Percentiles rank a stretch among this genome's conserved stretches.
Conservation (phyloP, 1,284 basidiomycete genomes). For the Pterula multifida region DNA sequence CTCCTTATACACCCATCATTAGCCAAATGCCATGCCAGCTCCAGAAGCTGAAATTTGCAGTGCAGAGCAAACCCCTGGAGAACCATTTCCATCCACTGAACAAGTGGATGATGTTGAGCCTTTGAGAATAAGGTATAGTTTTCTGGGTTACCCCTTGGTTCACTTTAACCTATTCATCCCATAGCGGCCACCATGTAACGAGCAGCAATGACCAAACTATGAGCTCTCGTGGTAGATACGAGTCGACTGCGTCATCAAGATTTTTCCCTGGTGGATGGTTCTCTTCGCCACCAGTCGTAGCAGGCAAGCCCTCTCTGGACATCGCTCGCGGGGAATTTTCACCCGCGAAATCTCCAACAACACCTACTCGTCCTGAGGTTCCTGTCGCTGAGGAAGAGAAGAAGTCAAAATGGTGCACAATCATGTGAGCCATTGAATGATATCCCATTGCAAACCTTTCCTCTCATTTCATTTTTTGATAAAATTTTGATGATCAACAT, state of each 20-base stretch:
- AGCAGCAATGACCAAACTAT: background rate
- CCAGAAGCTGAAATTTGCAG: no score
- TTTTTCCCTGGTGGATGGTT: slow-evolving; percentile 1
- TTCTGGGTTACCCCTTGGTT: no score
- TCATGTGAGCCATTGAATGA: background rate
- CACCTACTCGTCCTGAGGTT: background rate
- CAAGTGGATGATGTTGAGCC: background rate
- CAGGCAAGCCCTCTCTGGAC: background rate
- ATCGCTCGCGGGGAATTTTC: background rate
- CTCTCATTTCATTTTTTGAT: background rate
- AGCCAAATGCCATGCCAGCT: background rate
- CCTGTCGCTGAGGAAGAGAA: background rate
- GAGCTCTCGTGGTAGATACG: background rate
- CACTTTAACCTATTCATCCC: background rate
- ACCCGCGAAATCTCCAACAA: background rate
- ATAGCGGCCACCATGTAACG: background rate
- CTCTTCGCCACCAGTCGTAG: background rate
- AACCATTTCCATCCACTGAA: background rate
- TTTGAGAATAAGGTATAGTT: background rate
- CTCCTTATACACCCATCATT: background rate
- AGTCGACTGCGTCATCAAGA: background rate
- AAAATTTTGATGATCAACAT: no score
- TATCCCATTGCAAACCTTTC: background rate
- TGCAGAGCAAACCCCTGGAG: background rate
- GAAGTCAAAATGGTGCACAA: background rate